Base-by-base conservation (phyloP, 495 filamentous ascomycete genomes). In the Lepraria neglecta region DNA sequence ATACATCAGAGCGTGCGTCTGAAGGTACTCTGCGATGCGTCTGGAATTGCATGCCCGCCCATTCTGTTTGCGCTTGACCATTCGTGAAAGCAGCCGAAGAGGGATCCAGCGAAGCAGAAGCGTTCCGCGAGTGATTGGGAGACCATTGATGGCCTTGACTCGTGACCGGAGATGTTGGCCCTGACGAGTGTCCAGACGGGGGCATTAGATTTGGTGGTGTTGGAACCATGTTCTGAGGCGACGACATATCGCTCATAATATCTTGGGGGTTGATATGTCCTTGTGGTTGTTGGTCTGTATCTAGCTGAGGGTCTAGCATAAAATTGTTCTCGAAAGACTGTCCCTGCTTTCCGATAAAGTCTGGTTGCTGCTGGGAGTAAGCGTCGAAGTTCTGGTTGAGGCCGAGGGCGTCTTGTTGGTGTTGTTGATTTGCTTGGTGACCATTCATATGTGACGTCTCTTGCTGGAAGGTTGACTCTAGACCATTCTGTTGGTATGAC, bases 21-120 rank as follows among this genome's bases (percentile, higher is more conserved):
- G 92, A 97, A 1, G 92, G 89, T 42, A 87, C 83, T 69, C 91
- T 81, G 58, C 91, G 83, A 71, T 97, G 91, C 6, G 77, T 75
- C 59, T 87, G 83, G 67, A 95, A 97, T 21, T 80, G 73, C 71
- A 90, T 83, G 42, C 80, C 77, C 59, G 77, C 80, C 89, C 89
- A 92, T 57, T 91, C 87, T 48, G 67, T 65, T 48, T 75, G 69
- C 38, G 79, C 56, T 60, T 86, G 87, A 12, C 78, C 80, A 40
- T 83, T 84, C 60, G 85, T 76, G 67, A 86, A 87, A 42, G 81
- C 82, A 42, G 81, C 82, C 24, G 90, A 87, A 45, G 84, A 88
- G 3, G 91, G 91, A 50, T 88, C 90, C 46, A 96, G 75, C 9
- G 91, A 95, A 21, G 86, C 80, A 9, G 91, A 95, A 19, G 86